Conservation (phyloP, 768 basidiomycete genomes). For the Kwoniella newhampshirensis region DNA sequence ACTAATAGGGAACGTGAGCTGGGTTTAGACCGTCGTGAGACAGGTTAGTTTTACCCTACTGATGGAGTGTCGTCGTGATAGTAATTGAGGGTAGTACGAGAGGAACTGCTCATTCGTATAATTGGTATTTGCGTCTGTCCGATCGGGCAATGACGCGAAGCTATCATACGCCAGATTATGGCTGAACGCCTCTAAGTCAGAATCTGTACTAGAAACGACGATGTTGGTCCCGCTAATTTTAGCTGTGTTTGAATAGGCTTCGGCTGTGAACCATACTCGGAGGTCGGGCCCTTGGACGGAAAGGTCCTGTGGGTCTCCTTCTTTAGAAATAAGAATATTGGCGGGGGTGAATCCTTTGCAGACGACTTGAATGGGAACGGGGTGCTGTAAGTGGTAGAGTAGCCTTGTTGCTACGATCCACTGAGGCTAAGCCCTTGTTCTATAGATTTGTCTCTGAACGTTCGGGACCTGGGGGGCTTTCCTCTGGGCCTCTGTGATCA, state of each 20-base stretch:
- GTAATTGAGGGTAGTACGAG: constrained; percentile 79
- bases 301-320: constrained; percentile 60
- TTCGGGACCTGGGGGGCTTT: constrained; percentile 13
- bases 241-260: constrained; percentile 68
- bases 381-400: constrained; percentile 75
- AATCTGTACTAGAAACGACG: constrained; percentile 75
- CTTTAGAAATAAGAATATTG: constrained; percentile 65
- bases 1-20: constrained; percentile 72
- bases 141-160: constrained; percentile 65
- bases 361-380: constrained; percentile 73
- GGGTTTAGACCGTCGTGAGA: constrained; percentile 58
- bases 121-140: constrained; percentile 70
- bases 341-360: constrained; percentile 75
- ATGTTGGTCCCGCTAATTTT: constrained; percentile 68
- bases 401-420: constrained; percentile 75
- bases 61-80: constrained; percentile 71
- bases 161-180: constrained; percentile 81
- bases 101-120: constrained; percentile 80
- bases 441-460: constrained; percentile 61
- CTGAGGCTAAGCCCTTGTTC: constrained; percentile 70
- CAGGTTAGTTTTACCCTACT: constrained; percentile 84
- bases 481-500: background rate
- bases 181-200: constrained; percentile 81
- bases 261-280: constrained; percentile 67
- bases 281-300: constrained; percentile 56